Evolutionary conservation across 768 basidiomycete genomes (phyloP), one percentile per base, ranked within the genome.

Genomic region (Coprinellus aureogranulatus): DNA sequence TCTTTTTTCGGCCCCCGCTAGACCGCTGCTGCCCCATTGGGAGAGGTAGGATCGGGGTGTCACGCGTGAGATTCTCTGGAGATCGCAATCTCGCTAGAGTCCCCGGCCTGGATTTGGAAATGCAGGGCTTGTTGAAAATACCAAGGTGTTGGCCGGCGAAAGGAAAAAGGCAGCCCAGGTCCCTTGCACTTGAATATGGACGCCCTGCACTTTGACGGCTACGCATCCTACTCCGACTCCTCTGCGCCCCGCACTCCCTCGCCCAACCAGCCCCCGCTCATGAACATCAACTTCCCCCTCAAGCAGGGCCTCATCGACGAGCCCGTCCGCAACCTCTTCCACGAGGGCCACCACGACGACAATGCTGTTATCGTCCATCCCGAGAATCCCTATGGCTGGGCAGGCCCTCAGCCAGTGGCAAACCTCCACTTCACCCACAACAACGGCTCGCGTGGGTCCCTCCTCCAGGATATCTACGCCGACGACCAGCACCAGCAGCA

Each of bases 161-260:
- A 37, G 28, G 46, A 59, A 58, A 59, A 64, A 63, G 58, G 50
- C 55, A 55, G 54, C 55, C 47, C 58, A 46, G 48, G 23, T 27
- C 58, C 61, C 41, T 50, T 49, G 55, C 60, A 58, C 41, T 58
- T 53, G 56, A 57, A 58, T 57, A 80, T 81, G 79, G 78, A 79
- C 65, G 68, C 77, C 60, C 69, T 77, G 61, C 64, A 70, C 50
- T 89, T 87, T 70, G 85, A 87, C 75, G 70, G 76, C 6, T 88
- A 85, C 72, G 73, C 82, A 51, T 78, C 84, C 62, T 86, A 85
- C 76, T 84, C 85, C 56, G 84, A 87, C 75, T 80, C 84, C 60
- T 87, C 82, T 51, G 77, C 87, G 1, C 89, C 89, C 2, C 82
- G 88, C 55, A 90, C 89, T 0, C 89, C 89, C 0, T 90, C 89